Evolutionary conservation across 108 stramenopile genomes (phyloP).

Genomic region (Cyclotella baltica): DNA sequence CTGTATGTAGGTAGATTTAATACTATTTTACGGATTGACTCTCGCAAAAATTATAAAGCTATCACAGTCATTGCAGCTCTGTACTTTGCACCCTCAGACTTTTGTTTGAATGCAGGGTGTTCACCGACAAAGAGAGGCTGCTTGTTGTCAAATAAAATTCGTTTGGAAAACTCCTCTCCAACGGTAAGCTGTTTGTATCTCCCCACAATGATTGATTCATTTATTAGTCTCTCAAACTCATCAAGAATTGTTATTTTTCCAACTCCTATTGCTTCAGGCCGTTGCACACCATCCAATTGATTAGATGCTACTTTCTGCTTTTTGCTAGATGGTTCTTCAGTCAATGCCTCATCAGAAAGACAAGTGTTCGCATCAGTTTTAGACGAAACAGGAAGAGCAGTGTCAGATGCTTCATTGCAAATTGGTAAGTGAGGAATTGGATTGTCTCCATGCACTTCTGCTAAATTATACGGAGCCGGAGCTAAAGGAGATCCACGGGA

Average conservation of each 20-base stretch:
- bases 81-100: too few relatives aligned
- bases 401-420: too few relatives aligned
- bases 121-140: background rate
- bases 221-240: background rate
- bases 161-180: background rate
- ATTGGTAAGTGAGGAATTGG: too few relatives aligned
- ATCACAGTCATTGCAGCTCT: too few relatives aligned
- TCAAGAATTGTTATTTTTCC: background rate
- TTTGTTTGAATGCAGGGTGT: too few relatives aligned
- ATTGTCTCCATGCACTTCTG: too few relatives aligned
- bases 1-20: too few relatives aligned
- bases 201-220: background rate
- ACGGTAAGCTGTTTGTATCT: too few relatives aligned
- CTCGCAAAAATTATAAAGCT: too few relatives aligned
- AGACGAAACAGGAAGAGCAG: background rate
- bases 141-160: background rate
- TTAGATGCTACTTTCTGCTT: slow-evolving; percentile 1
- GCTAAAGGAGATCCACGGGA: too few relatives aligned
- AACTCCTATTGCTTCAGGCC: background rate
- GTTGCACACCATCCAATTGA: background rate
- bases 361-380: background rate
- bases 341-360: background rate
- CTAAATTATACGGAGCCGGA: too few relatives aligned
- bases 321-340: background rate
- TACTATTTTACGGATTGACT: too few relatives aligned